Evolutionary conservation across 495 filamentous ascomycete genomes (phyloP).

Genomic region (Rhypophila decipiens): DNA sequence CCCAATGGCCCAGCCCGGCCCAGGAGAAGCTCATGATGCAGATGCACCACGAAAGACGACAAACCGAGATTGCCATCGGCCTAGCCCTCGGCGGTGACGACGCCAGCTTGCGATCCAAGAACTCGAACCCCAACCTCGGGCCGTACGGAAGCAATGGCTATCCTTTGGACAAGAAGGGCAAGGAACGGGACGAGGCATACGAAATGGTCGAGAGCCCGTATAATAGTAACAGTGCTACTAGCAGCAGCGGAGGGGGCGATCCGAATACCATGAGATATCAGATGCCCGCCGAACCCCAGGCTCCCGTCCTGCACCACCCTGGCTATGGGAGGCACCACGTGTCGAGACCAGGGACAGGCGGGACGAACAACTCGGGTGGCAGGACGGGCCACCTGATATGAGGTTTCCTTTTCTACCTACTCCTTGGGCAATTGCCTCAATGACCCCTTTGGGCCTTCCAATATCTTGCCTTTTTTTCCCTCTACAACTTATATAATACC

Average conservation of each 20-base stretch:
- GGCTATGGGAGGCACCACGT: conserved; percentile 24
- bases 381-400: too few relatives aligned
- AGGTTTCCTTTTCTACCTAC: too few relatives aligned
- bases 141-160: conserved; percentile 9
- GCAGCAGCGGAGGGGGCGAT: conserved; percentile 1
- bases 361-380: background rate
- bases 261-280: background rate
- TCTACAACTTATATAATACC: too few relatives aligned
- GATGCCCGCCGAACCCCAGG: conserved; percentile 19
- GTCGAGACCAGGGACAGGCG: conserved; percentile 12
- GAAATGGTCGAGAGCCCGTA: conserved; percentile 30
- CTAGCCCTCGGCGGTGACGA: conserved; percentile 29
- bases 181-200: conserved; percentile 24
- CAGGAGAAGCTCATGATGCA: conserved; percentile 24
- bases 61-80: conserved; percentile 27
- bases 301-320: conserved; percentile 27
- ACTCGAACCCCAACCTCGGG: conserved; percentile 13
- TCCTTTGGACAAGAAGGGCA: conserved; percentile 21
- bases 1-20: conserved; percentile 23
- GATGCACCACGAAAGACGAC: conserved; percentile 17
- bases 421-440: too few relatives aligned
- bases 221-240: conserved; percentile 5
- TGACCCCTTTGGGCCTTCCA: too few relatives aligned
- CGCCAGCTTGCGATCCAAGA: conserved; percentile 21
- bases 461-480: too few relatives aligned